These are phyloP conservation scores for Solanum ossicruentum DNA, from an alignment of 257 asterid species.

Conservation along the genomic window DNA sequence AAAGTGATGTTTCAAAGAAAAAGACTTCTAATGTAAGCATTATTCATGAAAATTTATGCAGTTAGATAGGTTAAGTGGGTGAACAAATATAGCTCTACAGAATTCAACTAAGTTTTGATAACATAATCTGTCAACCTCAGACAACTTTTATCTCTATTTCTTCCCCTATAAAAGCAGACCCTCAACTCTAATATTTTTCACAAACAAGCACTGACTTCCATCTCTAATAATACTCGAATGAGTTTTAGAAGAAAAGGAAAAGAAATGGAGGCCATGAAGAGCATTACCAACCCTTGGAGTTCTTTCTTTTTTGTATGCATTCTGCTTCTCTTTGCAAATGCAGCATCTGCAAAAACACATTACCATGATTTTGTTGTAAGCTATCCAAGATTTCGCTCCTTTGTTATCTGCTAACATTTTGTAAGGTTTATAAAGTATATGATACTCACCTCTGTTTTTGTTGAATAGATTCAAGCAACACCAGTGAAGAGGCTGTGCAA, in stretches of 20 bases:
- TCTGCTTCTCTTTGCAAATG: constrained; percentile 21
- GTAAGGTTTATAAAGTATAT: background rate
- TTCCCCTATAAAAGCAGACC: constrained; percentile 25
- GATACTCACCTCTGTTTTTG: background rate
- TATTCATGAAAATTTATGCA: constrained; percentile 5
- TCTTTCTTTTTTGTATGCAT: constrained; percentile 11
- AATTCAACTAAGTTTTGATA: constrained; percentile 33
- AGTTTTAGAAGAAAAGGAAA: background rate
- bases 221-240: background rate
- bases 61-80: constrained; percentile 44
- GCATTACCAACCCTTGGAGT: constrained; percentile 2
- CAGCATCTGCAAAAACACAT: constrained; percentile 40
- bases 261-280: constrained; percentile 15
- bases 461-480: constrained; percentile 58
- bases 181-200: constrained; percentile 15
- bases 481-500: constrained; percentile 93
- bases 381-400: background rate
- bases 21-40: constrained; percentile 29
- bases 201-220: background rate
- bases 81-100: constrained; percentile 35
- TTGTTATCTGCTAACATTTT: background rate
- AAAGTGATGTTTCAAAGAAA: background rate
- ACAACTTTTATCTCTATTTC: constrained; percentile 9
- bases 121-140: constrained; percentile 36
- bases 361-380: constrained; percentile 62